These are phyloP conservation scores for Entomortierella parvispora DNA, from an alignment of 192 early-diverging fungal species.

Conservation along the genomic window DNA sequence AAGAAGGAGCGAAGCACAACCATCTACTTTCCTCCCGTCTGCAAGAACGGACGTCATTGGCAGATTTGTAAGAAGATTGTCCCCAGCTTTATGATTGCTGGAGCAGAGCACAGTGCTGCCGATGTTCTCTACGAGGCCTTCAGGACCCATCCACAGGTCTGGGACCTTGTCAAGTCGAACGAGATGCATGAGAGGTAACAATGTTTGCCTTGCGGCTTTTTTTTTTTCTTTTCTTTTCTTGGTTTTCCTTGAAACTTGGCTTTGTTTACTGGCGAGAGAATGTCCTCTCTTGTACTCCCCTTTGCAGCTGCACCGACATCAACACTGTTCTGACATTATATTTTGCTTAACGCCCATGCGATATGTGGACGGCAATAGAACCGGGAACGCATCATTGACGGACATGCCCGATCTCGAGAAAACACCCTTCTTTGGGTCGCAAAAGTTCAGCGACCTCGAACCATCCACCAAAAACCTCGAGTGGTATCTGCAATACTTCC, in stretches of 20 bases:
- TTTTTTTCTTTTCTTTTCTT: background rate
- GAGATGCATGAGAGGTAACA: slow-evolving; percentile 51
- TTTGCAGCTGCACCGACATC: too few relatives aligned
- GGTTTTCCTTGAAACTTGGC: too few relatives aligned
- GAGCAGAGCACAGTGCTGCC: slow-evolving; percentile 56
- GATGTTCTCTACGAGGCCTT: slow-evolving; percentile 56
- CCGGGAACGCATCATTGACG: slow-evolving; percentile 33
- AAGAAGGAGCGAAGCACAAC: slow-evolving; percentile 50
- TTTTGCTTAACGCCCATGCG: background rate
- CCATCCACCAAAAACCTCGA: slow-evolving; percentile 46
- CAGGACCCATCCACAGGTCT: slow-evolving; percentile 58
- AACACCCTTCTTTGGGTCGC: slow-evolving; percentile 48
- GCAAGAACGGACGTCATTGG: slow-evolving; percentile 49
- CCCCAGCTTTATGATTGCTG: slow-evolving; percentile 65
- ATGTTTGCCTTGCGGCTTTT: too few relatives aligned
- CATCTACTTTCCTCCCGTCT: slow-evolving; percentile 57
- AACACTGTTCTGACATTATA: background rate
- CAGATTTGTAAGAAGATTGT: slow-evolving; percentile 62
- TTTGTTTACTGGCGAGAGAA: too few relatives aligned
- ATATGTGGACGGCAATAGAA: slow-evolving; percentile 2
- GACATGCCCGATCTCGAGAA: slow-evolving; percentile 34
- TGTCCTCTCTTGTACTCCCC: too few relatives aligned
- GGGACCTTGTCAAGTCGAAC: slow-evolving; percentile 50
- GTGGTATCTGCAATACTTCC: slow-evolving; percentile 51
- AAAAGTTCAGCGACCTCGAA: slow-evolving; percentile 43